phyloP scores from a whole-genome alignment of 805 yeast species.

The Schwanniomyces sp. region DNA sequence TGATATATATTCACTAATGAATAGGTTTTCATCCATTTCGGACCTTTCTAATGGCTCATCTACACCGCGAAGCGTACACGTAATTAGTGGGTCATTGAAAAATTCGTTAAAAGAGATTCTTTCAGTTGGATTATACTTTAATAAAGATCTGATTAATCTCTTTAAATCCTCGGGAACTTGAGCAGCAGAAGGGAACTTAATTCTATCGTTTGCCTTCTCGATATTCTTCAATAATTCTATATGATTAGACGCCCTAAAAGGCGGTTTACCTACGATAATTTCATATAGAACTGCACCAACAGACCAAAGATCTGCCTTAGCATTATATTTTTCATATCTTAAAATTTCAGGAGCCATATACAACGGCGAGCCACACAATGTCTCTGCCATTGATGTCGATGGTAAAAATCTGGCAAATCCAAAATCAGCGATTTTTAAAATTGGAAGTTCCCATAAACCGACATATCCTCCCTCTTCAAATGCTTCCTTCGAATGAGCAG shows the following conservation, averaged over 20 bases:
- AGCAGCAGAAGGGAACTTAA: conserved; percentile 70
- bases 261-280: conserved; percentile 96
- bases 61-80: conserved; percentile 49
- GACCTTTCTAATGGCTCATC: conserved; percentile 66
- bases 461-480: conserved; percentile 60
- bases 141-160: conserved; percentile 67
- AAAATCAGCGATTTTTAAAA: conserved; percentile 92
- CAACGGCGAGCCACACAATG: conserved; percentile 94
- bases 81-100: conserved; percentile 70
- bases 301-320: conserved; percentile 97
- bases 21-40: conserved; percentile 72
- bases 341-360: conserved; percentile 99
- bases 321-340: conserved; percentile 92
- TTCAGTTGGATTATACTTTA: conserved; percentile 83
- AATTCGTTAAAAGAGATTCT: conserved; percentile 88
- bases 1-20: conserved; percentile 77
- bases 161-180: conserved; percentile 66
- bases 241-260: conserved; percentile 91
- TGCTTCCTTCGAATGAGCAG: conserved; percentile 61
- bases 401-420: conserved; percentile 97
- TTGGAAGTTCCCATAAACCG: conserved; percentile 87
- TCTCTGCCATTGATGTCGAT: conserved; percentile 91
- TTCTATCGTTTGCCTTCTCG: conserved; percentile 75
- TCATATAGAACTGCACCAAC: conserved; percentile 96
- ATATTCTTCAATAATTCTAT: conserved; percentile 85